phyloP scores from a whole-genome alignment of 768 basidiomycete species.

The Tylopilus plumbeoviolaceoides region DNA sequence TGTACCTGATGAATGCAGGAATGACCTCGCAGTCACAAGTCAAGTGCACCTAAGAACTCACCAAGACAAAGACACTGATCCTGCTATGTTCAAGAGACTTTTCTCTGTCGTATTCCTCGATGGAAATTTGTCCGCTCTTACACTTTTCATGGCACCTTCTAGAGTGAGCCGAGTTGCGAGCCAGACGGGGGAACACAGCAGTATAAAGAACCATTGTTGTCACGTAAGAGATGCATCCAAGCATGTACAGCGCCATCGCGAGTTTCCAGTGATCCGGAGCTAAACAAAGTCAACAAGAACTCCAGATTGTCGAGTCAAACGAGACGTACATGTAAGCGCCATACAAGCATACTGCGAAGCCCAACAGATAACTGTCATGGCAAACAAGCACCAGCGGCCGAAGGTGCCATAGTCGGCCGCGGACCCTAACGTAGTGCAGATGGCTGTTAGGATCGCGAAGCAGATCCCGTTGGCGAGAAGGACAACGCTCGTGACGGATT shows the following conservation, averaged over 20 bases:
- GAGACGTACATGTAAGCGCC: conserved; percentile 59
- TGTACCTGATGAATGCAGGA: conserved; percentile 46
- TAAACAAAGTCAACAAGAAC: conserved; percentile 20
- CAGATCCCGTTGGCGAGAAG: conserved; percentile 71
- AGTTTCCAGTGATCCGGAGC: conserved; percentile 65
- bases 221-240: conserved; percentile 75
- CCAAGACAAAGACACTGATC: conserved; percentile 81
- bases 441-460: conserved; percentile 77
- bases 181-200: conserved; percentile 75
- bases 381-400: conserved; percentile 74
- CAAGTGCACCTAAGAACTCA: conserved; percentile 27
- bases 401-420: conserved; percentile 42
- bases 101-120: conserved; percentile 65
- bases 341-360: conserved; percentile 75
- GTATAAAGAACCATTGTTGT: conserved; percentile 80
- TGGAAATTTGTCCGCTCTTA: conserved; percentile 53
- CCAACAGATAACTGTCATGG: conserved; percentile 76
- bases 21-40: neutral
- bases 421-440: conserved; percentile 74
- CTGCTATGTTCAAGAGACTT: conserved; percentile 82
- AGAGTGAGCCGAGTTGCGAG: conserved; percentile 68
- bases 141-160: conserved; percentile 51
- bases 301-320: neutral
- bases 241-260: conserved; percentile 76
- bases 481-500: conserved; percentile 72